Evolutionary conservation across 2,329 filamentous ascomycete genomes (phyloP), one percentile per base, ranked within the genome.

Genomic region (Phoma sp.): DNA sequence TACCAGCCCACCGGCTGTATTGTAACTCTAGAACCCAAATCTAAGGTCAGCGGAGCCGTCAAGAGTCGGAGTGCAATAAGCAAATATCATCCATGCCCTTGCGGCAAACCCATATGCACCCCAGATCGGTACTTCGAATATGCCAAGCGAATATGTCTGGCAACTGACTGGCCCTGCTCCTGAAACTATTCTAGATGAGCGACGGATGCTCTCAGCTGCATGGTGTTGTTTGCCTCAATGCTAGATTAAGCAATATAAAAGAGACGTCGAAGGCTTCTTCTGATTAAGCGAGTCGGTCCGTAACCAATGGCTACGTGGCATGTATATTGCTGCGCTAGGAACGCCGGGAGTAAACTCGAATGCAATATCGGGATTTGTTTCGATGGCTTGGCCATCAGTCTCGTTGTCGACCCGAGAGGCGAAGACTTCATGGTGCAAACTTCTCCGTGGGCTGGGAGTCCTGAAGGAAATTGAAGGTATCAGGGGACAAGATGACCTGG

Each of bases 171-270:
- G 36, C 6, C 17, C 4, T 10, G 3, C 3, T 19, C 22, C 5
- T 15, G 19, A 29, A 21, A 46, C 55, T 53, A 56, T 44, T 25
- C 61, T 45, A 25, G 15, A 46, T 43, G 21, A 31, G 41, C 25
- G n/a, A 27, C 65, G 65, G 68, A 65, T 38, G 13, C 8, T 9
- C 6, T 17, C 33, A 33, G 36, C 7, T 53, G 67, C 66, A 67
- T 35, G 5, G 19, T 31, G 19, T 36, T 47, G 44, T 25, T 57
- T 45, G 44, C 31, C 24, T 49, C 49, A 43, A 49, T 38, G 52
- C 52, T 69, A 66, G 48, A 72, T 72, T 68, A 67, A 67, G 58
- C 60, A 68, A 67, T 70, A 59, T 70, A 38, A 50, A 61, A 61
- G 54, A 46, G 29, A 51, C 57, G 53, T 55, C 52, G 56, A 64